Base-by-base conservation (phyloP, 306 rosid species). In the Sesbania bispinosa region DNA sequence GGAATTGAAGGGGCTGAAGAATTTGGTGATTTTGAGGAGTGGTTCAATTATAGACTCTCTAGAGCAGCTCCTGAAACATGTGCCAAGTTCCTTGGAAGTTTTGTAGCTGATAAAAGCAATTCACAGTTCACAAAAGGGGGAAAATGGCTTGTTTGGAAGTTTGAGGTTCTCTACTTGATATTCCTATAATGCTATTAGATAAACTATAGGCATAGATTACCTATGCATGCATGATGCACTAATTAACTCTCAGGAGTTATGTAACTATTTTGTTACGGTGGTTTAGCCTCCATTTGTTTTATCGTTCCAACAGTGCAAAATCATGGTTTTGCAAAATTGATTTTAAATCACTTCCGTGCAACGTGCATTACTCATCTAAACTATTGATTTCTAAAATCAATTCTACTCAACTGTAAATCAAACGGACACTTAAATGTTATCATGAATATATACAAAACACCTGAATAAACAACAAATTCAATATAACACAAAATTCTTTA, bases 91-190 rank as follows among this genome's bases (percentile, higher is more conserved):
- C 95, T 94, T 69, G 97, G 99, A 51, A 89, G 96, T 85, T 91
- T 94, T 74, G 80, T 91, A 8, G 92, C 97, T 43, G 93, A 86
- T 65, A 53, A 76, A 81, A 89, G 88, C 18, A 85, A 41, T 62
- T 76, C 89, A 35, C 82, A 81, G 67, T 94, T 89, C 82, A 82
- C 89, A 51, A 84, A 84, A 57, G 99, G 92, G 51, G 95, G 96
- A 76, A 94, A 91, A 80, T 94, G 99, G 99, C 97, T 94, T 43
- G 99, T 90, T 52, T 94, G 99, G 97, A 94, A 94, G 78, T 94
- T 89, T 66, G 99, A 91, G 98, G 98, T 93, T 83, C 85, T 65
- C 20, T 36, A 9, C 29, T 63, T 42, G 11, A 43, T 72, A 47
- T 62, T 67, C 72, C 39, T 57, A n/a, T n/a, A n/a, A n/a, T n/a